Percentiles rank a stretch among this genome's conserved stretches.
These are phyloP conservation scores for Nannochloropsis salina DNA, from an alignment of 108 stramenopile species.

Conservation along the genomic window DNA sequence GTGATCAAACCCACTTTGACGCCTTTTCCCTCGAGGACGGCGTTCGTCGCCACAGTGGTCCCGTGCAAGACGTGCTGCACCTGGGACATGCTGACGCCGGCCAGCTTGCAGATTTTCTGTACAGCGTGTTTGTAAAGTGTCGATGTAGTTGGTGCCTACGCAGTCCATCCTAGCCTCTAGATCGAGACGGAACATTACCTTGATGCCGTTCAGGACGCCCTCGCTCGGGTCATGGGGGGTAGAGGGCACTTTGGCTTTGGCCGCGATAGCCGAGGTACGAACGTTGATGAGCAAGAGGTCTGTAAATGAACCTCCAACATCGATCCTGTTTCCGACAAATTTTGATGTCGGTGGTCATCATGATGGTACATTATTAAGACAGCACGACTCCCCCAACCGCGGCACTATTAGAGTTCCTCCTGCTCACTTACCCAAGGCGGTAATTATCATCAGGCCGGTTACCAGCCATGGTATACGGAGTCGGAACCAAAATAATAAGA, in stretches of 20 bases:
- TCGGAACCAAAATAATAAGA: no score
- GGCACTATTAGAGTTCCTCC: not conserved
- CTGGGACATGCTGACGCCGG: not conserved
- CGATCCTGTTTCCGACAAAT: not conserved
- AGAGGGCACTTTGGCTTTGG: not conserved
- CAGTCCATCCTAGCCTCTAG: no score
- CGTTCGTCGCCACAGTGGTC: not conserved
- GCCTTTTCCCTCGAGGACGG: not conserved
- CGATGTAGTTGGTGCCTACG: no score
- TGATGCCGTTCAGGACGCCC: constrained; percentile 19
- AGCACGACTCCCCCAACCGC: no score
- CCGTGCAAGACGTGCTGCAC: not conserved
- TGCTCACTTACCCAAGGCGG: not conserved
- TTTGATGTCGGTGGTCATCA: no score
- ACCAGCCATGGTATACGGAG: not conserved
- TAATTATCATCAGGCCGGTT: not conserved
- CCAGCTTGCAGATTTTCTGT: not conserved
- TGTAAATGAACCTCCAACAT: constrained; percentile 15
- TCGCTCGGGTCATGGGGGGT: not conserved
- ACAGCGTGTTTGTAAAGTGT: not conserved
- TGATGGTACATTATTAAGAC: no score
- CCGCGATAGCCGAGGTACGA: not conserved
- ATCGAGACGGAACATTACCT: not conserved
- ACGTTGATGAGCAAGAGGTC: not conserved
- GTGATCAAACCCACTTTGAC: not conserved